Percentiles rank a stretch among this genome's conserved stretches.
These are phyloP conservation scores for Umbelopsis vinacea DNA, from an alignment of 192 early-diverging fungal species.

Conservation along the genomic window DNA sequence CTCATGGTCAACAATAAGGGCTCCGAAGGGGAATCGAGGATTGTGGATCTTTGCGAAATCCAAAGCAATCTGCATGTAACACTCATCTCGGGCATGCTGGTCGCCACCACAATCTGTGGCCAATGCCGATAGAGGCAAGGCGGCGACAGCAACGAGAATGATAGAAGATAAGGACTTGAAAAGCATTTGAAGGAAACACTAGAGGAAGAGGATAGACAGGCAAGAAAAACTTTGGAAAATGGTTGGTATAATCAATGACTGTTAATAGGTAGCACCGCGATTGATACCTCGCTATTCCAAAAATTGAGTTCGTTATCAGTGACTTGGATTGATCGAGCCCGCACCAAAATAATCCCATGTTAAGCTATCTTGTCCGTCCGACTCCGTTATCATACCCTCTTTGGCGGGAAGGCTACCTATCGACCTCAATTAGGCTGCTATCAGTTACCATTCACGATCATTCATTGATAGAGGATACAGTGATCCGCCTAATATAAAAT, in stretches of 20 bases:
- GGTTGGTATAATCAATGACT: not conserved
- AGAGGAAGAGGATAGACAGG: not conserved
- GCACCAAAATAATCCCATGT: not conserved
- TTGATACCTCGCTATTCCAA: not conserved
- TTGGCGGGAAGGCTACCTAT: not conserved
- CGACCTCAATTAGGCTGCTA: not conserved
- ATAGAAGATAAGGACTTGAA: not conserved
- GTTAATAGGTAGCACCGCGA: not conserved
- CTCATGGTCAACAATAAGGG: slow-evolving; percentile 33
- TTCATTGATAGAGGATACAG: not conserved
- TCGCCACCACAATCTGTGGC: slow-evolving; percentile 6
- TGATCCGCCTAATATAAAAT: not conserved
- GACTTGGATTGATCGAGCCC: not conserved
- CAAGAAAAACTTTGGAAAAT: not conserved
- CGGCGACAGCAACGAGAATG: not conserved
- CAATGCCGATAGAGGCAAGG: not conserved
- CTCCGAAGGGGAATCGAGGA: slow-evolving; percentile 28
- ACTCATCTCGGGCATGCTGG: slow-evolving; percentile 16
- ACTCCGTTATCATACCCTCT: not conserved
- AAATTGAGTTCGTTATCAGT: slow-evolving; percentile 2
- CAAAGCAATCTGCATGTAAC: slow-evolving; percentile 32
- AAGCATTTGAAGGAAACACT: not conserved
- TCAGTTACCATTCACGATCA: not conserved
- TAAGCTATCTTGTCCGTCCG: not conserved
- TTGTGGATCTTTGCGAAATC: slow-evolving; percentile 26